Conservation (phyloP, 805 yeast genomes). For the Yamadazyma akitaensis region DNA sequence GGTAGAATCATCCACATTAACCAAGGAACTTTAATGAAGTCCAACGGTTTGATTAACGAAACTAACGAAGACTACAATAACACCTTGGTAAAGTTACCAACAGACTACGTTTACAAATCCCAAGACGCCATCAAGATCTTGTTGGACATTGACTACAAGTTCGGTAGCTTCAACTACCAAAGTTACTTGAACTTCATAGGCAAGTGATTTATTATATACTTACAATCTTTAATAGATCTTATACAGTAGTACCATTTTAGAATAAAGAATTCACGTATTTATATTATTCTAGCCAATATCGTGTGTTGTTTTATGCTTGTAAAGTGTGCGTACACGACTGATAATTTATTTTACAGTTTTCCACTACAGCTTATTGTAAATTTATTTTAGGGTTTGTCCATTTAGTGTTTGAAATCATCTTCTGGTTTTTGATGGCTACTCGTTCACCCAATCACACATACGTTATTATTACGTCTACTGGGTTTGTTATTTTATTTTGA, state of each 20-base stretch:
- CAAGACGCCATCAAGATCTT: conserved; percentile 60
- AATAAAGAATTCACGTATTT: neutral
- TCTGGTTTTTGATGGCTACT: too few relatives aligned
- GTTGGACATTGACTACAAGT: conserved; percentile 60
- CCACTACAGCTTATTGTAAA: too few relatives aligned
- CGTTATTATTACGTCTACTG: too few relatives aligned
- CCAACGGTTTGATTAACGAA: conserved; percentile 27
- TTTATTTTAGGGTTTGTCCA: too few relatives aligned
- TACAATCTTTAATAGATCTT: conserved; percentile 1
- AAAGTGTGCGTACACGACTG: too few relatives aligned
- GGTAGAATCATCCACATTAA: conserved; percentile 37
- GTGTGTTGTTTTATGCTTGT: too few relatives aligned
- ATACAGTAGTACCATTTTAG: neutral
- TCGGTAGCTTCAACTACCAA: conserved; percentile 50
- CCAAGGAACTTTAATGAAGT: conserved; percentile 32
- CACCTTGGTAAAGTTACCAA: conserved; percentile 40
- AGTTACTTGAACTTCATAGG: conserved; percentile 40
- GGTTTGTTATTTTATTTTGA: too few relatives aligned
- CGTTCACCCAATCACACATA: too few relatives aligned
- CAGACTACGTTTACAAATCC: conserved; percentile 51
- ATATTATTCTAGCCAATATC: neutral
- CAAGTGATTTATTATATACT: conserved; percentile 6
- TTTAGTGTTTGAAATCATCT: too few relatives aligned
- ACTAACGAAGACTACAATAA: conserved; percentile 34
- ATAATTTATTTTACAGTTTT: too few relatives aligned